These are phyloP conservation scores for Podospora tetraspora DNA, from an alignment of 495 filamentous ascomycete species.

Conservation along the genomic window DNA sequence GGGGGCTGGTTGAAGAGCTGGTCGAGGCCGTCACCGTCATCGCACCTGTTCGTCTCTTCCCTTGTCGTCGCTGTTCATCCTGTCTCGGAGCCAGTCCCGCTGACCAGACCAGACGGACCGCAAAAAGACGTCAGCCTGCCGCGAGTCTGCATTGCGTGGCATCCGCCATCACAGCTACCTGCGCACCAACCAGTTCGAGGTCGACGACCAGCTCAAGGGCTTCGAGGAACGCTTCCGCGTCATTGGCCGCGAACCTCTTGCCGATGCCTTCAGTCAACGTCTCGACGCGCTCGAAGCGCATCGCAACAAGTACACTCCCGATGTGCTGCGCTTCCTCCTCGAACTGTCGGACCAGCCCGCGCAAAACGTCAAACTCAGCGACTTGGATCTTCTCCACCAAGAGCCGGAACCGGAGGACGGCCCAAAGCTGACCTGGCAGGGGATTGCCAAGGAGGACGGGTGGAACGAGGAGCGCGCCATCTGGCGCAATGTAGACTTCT, in stretches of 20 bases:
- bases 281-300: slow-evolving; percentile 52
- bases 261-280: slow-evolving; percentile 65
- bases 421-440: slow-evolving; percentile 61
- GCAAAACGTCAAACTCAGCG: slow-evolving; percentile 57
- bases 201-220: slow-evolving; percentile 65
- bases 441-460: slow-evolving; percentile 68
- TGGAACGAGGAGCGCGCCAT: slow-evolving; percentile 63
- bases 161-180: slow-evolving; percentile 57
- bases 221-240: slow-evolving; percentile 85
- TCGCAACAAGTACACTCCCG: slow-evolving; percentile 61
- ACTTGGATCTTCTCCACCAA: slow-evolving; percentile 49
- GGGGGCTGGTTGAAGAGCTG: slow-evolving; percentile 51
- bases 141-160: slow-evolving; percentile 48
- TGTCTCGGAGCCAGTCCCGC: background rate
- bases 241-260: slow-evolving; percentile 69
- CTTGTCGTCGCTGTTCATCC: background rate
- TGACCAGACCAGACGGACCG: slow-evolving; percentile 34
- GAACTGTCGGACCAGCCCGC: slow-evolving; percentile 77
- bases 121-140: slow-evolving; percentile 42
- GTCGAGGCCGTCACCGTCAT: slow-evolving; percentile 38
- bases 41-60: slow-evolving; percentile 19
- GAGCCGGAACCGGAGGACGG: slow-evolving; percentile 35
- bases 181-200: slow-evolving; percentile 85
- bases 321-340: slow-evolving; percentile 72
- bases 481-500: slow-evolving; percentile 76